A percentile compares a stretch with the other conserved stretches of the same genome.
Evolutionary conservation across 176 grass and related monocot genomes (phyloP).

Genomic region (Tuctoria greenei): DNA sequence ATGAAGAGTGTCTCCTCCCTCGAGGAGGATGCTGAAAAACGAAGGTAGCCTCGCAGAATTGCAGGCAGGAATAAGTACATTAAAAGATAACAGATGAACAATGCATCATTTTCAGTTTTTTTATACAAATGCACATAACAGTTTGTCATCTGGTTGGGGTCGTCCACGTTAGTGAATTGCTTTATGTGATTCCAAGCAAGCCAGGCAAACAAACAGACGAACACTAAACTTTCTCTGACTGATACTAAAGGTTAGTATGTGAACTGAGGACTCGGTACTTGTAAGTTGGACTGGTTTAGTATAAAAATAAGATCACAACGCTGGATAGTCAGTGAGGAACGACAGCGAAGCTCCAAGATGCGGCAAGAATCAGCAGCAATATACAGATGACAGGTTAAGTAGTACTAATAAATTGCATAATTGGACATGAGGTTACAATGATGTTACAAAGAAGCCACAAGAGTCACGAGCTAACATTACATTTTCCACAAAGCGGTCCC

Average conservation of each 20-base stretch:
- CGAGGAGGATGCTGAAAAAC: constrained; percentile 30
- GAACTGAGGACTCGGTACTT: not conserved
- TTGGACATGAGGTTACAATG: constrained; percentile 6
- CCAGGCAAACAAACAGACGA: not conserved
- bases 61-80: constrained; percentile 34
- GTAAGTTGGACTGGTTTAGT: not conserved
- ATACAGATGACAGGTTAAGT: not conserved
- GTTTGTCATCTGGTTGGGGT: constrained; percentile 15
- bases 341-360: constrained; percentile 18
- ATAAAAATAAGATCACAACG: not conserved
- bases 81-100: constrained; percentile 32
- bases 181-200: constrained; percentile 21
- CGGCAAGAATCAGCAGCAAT: not conserved
- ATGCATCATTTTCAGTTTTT: not conserved
- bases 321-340: not conserved
- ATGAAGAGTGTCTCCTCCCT: constrained; percentile 21
- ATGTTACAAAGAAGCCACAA: constrained; percentile 9
- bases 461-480: not conserved
- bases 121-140: not conserved
- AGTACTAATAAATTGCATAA: constrained; percentile 23
- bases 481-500: not conserved
- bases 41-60: constrained; percentile 48
- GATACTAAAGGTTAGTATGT: not conserved
- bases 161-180: constrained; percentile 13
- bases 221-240: constrained; percentile 30